A percentile compares a stretch with the other conserved stretches of the same genome.
phyloP scores from a whole-genome alignment of 2,329 filamentous ascomycete genomes.

The Fonsecaea nubica region DNA sequence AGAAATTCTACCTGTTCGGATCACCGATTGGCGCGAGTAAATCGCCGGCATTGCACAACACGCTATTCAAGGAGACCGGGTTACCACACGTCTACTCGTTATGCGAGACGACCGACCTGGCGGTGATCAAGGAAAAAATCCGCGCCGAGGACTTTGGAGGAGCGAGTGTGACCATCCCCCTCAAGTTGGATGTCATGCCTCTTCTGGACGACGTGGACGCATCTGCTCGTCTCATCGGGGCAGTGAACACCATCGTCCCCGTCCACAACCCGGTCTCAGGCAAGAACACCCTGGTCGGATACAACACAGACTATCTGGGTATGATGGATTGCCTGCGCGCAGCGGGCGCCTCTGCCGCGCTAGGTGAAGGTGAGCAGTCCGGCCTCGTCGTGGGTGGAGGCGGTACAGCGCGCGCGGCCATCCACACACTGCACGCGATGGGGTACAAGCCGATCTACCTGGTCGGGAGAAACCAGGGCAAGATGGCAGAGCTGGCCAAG shows the following conservation, averaged over 20 bases:
- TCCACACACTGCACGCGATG: conserved; percentile 84
- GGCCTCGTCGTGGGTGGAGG: conserved; percentile 89
- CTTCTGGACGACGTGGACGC: conserved; percentile 80
- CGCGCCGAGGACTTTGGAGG: conserved; percentile 80
- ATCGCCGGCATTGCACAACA: conserved; percentile 89
- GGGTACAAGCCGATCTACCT: conserved; percentile 87
- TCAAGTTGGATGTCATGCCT: conserved; percentile 87
- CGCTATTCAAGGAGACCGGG: conserved; percentile 75
- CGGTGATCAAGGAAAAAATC: conserved; percentile 69
- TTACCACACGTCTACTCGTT: conserved; percentile 82
- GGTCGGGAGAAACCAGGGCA: conserved; percentile 74
- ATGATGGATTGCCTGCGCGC: conserved; percentile 81
- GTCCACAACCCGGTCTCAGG: conserved; percentile 45
- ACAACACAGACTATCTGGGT: conserved; percentile 95
- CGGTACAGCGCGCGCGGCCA: conserved; percentile 87
- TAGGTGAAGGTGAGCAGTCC: conserved; percentile 52
- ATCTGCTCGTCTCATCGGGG: conserved; percentile 82
- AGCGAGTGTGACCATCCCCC: conserved; percentile 91
- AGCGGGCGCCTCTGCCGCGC: conserved; percentile 64
- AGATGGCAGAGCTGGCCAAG: conserved; percentile 70
- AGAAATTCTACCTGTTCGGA: conserved; percentile 86
- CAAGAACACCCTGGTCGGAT: conserved; percentile 69
- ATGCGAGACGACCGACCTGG: conserved; percentile 73
- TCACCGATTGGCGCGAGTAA: conserved; percentile 81
- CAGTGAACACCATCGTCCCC: conserved; percentile 90